phyloP scores from a whole-genome alignment of 441 rosid species.

The Populus hybrid region DNA sequence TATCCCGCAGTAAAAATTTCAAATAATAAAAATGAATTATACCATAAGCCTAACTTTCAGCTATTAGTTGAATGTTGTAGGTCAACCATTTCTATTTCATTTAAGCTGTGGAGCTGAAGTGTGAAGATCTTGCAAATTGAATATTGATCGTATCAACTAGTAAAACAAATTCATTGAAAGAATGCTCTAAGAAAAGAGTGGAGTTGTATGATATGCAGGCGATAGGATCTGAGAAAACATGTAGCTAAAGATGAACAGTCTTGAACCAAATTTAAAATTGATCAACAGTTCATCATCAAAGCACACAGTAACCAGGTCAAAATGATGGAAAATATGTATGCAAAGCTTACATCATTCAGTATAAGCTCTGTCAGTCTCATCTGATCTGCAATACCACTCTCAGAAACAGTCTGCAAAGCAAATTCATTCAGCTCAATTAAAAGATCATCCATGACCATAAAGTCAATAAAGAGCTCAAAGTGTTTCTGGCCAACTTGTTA shows the following conservation, averaged over 20 bases:
- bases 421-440: slow-evolving; percentile 17
- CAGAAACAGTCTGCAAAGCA: slow-evolving; percentile 76
- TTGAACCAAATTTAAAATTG: slow-evolving; percentile 7
- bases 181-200: background rate
- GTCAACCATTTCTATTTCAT: background rate
- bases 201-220: background rate
- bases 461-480: background rate
- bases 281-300: background rate
- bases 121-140: background rate
- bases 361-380: slow-evolving; percentile 79
- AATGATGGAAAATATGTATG: background rate
- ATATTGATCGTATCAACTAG: background rate
- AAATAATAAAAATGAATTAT: no score
- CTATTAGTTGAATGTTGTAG: background rate
- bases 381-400: slow-evolving; percentile 90
- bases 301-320: slow-evolving; percentile 8
- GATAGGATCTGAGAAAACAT: background rate
- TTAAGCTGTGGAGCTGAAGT: background rate
- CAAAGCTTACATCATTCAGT: slow-evolving; percentile 74
- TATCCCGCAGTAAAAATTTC: background rate
- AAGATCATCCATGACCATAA: slow-evolving; percentile 2
- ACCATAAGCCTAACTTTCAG: background rate
- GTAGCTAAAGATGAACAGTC: background rate
- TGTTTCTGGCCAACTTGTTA: background rate
- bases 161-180: background rate